Conservation (phyloP, 169 alveolate genomes). For the Hepatocystis sp. region DNA sequence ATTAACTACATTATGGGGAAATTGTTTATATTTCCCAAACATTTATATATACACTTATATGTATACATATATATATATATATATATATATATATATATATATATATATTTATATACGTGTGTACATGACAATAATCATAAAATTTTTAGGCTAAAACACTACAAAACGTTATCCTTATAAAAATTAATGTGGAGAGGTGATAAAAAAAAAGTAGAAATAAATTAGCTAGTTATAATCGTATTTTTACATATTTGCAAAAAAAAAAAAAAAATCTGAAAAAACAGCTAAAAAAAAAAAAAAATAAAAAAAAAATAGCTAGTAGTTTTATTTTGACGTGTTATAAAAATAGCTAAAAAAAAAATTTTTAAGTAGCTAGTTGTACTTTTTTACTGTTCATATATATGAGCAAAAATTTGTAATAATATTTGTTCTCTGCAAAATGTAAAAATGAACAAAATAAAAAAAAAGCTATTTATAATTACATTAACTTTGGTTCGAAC, state of each 20-base stretch:
- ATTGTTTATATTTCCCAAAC: slow-evolving; percentile 6
- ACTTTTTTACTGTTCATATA: background rate
- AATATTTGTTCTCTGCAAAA: background rate
- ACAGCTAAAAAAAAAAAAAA: slow-evolving; percentile 9
- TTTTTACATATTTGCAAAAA: background rate
- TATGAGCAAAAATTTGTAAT: background rate
- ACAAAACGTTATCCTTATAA: background rate
- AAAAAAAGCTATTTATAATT: background rate
- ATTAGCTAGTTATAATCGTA: background rate
- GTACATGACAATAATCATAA: no score
- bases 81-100: no score
- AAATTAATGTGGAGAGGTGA: background rate
- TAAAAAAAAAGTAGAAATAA: background rate
- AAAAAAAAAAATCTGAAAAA: slow-evolving; percentile 4
- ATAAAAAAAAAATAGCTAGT: slow-evolving; percentile 10
- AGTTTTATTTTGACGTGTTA: background rate
- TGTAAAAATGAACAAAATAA: background rate
- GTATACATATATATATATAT: background rate
- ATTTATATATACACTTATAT: background rate
- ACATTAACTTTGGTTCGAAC: background rate
- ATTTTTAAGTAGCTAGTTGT: no score
- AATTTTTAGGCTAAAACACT: no score
- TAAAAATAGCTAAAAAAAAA: no score
- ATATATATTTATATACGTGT: no score
- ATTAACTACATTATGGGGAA: slow-evolving; percentile 10